Base-by-base conservation (phyloP, 805 yeast species). In the Kuraishia capsulata region DNA sequence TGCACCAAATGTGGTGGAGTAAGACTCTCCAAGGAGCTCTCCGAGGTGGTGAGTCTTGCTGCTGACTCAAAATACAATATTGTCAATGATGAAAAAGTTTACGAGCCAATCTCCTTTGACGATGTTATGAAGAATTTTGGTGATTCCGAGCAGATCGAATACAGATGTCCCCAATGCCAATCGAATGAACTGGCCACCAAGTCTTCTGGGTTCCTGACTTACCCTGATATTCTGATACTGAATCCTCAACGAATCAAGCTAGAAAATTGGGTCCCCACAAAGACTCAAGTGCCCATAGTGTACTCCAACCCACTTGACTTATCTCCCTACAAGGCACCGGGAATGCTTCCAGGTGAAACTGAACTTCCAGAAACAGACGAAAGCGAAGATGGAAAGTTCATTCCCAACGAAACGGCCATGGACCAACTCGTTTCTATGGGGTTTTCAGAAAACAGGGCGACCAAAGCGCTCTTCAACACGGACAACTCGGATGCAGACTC, bases 251-350 rank as follows among this genome's bases (percentile, higher is more conserved):
- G 97, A 51, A 86, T 90, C 40, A 78, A 81, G 44, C 61, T 94
- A 28, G 83, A 79, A 33, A 86, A 87, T 51, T 92, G 97, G 97
- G 82, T 78, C 2, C 97, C 97, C 0, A 66, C 75, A 0, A 92
- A 92, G 55, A 68, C 84, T 1, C 81, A 78, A 43, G 84, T 81
- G 4, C 94, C 94, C 2, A 67, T 90, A 11, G 57, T 37, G 45
- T 76, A 52, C 62, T 81, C 53, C 61, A 68, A 40, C 52, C 19
- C 16, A 18, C 48, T 82, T 32, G 66, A 71, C 42, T 43, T 90
- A 2, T 56, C 65, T 2, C 43, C 48, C 1, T 72, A 61, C 42
- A 42, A 52, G 17, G 57, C 78, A 0, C 54, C 58, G 1, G 78
- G 72, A 1, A 57, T 66, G 25, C 61, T 61, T 20, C 53, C 53